phyloP scores from a whole-genome alignment of 2,329 filamentous ascomycete species.

The Phialophora tarda region DNA sequence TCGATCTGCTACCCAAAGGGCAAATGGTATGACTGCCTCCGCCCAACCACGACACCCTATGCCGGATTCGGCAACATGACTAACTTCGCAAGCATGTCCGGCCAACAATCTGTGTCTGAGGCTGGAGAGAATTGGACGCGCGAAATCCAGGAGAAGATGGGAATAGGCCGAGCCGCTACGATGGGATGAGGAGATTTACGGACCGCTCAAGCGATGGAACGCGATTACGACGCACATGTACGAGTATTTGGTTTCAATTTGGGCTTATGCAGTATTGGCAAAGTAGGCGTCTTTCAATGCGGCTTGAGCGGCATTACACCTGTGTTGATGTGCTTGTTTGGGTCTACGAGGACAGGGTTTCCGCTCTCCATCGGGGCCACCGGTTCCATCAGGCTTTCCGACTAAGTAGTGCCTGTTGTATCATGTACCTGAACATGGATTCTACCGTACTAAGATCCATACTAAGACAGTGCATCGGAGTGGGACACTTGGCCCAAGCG shows the following conservation, averaged over 20 bases:
- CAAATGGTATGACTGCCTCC: constrained; percentile 34
- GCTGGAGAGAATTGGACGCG: constrained; percentile 28
- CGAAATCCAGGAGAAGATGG: constrained; percentile 27
- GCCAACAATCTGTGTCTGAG: constrained; percentile 11
- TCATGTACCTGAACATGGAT: background rate
- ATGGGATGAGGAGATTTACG: background rate
- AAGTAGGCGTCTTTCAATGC: background rate
- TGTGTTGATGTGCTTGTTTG: background rate
- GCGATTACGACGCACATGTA: background rate
- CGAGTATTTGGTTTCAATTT: background rate
- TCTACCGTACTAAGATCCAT: background rate
- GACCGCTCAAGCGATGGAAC: background rate
- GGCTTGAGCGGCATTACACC: background rate
- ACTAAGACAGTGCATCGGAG: background rate
- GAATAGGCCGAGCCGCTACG: background rate
- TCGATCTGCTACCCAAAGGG: constrained; percentile 30
- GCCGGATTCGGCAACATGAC: constrained; percentile 28
- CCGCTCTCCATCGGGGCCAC: background rate
- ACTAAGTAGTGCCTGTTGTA: background rate
- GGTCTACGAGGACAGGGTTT: background rate
- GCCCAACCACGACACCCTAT: constrained; percentile 27
- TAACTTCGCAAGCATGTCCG: constrained; percentile 27
- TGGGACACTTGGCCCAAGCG: background rate
- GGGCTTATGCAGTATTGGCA: background rate
- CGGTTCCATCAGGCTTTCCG: background rate